Evolutionary conservation across 169 alveolate species (phyloP).

Genomic region (Perkinsus marinus): DNA sequence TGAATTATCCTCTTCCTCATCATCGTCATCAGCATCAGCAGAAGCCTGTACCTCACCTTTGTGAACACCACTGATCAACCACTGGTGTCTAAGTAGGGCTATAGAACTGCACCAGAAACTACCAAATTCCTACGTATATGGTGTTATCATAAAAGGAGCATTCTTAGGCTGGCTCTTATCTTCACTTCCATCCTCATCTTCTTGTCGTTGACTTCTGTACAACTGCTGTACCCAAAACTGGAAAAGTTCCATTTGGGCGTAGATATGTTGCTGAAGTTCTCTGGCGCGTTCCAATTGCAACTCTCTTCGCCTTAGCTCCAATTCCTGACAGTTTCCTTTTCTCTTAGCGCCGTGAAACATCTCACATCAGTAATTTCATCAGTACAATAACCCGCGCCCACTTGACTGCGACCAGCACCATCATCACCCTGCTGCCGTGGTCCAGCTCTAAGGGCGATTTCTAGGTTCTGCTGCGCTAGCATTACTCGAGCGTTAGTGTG

Average conservation of each 20-base stretch:
- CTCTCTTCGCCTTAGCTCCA: not conserved
- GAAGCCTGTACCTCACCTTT: not conserved
- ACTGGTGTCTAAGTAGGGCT: not conserved
- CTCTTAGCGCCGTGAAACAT: too few relatives aligned
- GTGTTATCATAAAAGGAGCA: not conserved
- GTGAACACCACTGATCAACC: not conserved
- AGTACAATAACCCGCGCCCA: not conserved
- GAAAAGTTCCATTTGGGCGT: not conserved
- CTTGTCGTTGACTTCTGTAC: not conserved
- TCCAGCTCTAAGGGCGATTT: not conserved
- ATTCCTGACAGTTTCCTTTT: not conserved
- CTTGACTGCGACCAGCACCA: not conserved
- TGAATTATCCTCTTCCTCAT: not conserved
- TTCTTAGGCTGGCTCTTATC: not conserved
- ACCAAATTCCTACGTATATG: not conserved
- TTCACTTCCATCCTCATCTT: not conserved
- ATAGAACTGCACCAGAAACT: not conserved
- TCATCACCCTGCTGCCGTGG: not conserved
- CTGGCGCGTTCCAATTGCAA: not conserved
- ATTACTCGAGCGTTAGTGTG: not conserved
- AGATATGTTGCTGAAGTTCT: not conserved
- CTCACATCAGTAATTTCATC: not conserved
- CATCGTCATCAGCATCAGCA: not conserved
- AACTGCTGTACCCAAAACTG: not conserved
- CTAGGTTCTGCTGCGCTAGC: not conserved